Base-by-base conservation (phyloP, 2,329 filamentous ascomycete genomes). In the Byssochlamys sp. region DNA sequence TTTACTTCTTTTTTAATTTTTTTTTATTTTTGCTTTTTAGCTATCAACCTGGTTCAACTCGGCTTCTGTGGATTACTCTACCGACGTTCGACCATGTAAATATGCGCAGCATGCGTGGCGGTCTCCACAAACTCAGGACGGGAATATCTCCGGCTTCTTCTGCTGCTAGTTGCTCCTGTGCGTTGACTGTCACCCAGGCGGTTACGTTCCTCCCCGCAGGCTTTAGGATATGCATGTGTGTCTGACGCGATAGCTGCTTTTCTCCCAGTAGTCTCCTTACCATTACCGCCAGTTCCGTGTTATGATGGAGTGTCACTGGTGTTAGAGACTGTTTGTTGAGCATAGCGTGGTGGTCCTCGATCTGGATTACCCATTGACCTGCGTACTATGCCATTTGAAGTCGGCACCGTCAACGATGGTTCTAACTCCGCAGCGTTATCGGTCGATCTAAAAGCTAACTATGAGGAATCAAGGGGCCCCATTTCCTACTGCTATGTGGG, bases 341-440 rank as follows among this genome's bases (percentile, higher is more conserved):
- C 25, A 2, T 51, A 12, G 50, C 52, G 28, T 48, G 52, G 55
- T 52, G 54, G 45, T 54, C 48, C 56, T 61, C 48, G 60, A 59
- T 55, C 51, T 56, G 29, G 57, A 54, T n/a, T 52, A 57, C 58
- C 62, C 56, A 61, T 45, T 62, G 63, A 63, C 61, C 52, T 64
- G 61, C 63, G 62, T 64, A 51, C 55, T 62, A 60, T 14, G 11
- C 39, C 27, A 52, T 58, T 61, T 58, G 61, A 61, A 63, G 56
- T 60, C 64, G 63, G 63, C 58, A 48, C 63, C 65, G 64, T 66
- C 60, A 59, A 62, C 54, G 60, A 56, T 65, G 57, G 62, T 58
- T 59, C 58, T 61, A 62, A 63, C 62, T 62, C 62, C 62, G 63
- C 60, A 61, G 53, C 52, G 54, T 61, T 59, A 55, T 29, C 59